Evolutionary conservation across 495 filamentous ascomycete species (phyloP).

Genomic region (Aspergillus kassunensis): DNA sequence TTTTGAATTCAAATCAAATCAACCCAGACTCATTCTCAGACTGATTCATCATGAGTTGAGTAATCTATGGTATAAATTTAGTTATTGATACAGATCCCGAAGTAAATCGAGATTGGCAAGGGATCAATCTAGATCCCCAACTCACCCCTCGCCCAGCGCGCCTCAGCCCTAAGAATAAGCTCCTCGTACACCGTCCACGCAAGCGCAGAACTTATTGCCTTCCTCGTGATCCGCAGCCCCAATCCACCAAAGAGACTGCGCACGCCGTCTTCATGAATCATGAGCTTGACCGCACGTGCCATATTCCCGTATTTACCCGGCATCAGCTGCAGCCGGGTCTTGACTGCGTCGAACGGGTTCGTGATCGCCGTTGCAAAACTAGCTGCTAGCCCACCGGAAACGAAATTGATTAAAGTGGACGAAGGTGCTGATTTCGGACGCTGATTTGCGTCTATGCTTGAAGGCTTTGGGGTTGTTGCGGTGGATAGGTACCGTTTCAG

Average conservation of each 20-base stretch:
- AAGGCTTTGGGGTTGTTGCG: constrained; percentile 11
- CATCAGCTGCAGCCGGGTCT: constrained; percentile 90
- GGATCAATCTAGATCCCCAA: constrained; percentile 4
- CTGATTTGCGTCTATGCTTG: background rate
- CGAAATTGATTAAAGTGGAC: constrained; percentile 78
- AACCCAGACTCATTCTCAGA: background rate
- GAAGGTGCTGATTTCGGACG: constrained; percentile 19
- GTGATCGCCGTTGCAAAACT: constrained; percentile 80
- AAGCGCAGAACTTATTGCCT: constrained; percentile 85
- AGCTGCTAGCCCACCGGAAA: constrained; percentile 73
- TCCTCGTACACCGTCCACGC: constrained; percentile 98
- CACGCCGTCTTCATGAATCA: constrained; percentile 79
- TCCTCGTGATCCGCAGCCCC: constrained; percentile 81
- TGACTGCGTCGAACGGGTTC: constrained; percentile 95
- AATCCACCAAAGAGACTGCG: constrained; percentile 83
- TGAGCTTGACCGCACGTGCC: constrained; percentile 65
- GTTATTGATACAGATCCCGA: too few relatives aligned
- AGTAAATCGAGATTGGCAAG: too few relatives aligned
- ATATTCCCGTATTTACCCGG: constrained; percentile 82
- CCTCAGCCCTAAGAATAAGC: constrained; percentile 72
- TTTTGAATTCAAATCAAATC: background rate
- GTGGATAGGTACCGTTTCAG: constrained; percentile 63
- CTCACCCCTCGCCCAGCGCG: constrained; percentile 44
- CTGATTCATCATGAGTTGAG: too few relatives aligned
- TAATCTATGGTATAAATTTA: too few relatives aligned